Conservation (phyloP, 2,329 filamentous ascomycete genomes). For the Colletotrichum horii region DNA sequence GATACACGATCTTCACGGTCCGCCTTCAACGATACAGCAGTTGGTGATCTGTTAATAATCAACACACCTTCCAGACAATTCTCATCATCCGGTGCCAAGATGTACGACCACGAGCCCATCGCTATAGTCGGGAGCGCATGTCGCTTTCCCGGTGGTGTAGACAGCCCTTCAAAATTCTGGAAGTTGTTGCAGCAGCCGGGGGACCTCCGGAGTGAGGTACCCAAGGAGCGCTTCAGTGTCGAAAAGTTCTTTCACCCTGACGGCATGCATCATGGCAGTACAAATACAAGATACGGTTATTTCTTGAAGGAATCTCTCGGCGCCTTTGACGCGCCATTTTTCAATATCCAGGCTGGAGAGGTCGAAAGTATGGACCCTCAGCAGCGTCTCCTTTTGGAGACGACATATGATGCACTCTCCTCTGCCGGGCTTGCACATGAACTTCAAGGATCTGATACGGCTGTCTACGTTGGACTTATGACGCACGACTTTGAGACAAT, state of each 20-base stretch:
- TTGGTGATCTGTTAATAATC: background rate
- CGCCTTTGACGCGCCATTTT: constrained; percentile 32
- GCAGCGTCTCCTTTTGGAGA: constrained; percentile 36
- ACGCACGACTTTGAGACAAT: constrained; percentile 28
- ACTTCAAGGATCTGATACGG: background rate
- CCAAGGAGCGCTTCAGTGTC: background rate
- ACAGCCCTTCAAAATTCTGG: constrained; percentile 26
- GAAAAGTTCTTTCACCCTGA: background rate
- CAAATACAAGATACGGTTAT: constrained; percentile 25
- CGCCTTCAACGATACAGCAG: background rate
- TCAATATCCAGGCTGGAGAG: constrained; percentile 31
- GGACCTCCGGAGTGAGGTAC: background rate
- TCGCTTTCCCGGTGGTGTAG: constrained; percentile 25
- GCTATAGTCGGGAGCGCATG: constrained; percentile 27
- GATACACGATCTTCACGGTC: background rate
- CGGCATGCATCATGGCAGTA: constrained; percentile 14
- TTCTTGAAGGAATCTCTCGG: constrained; percentile 23
- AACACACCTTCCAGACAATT: background rate
- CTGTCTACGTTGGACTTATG: constrained; percentile 25
- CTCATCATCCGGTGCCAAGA: background rate
- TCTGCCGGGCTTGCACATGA: constrained; percentile 14
- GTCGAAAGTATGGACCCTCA: constrained; percentile 37
- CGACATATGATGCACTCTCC: constrained; percentile 37
- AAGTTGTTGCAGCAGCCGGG: constrained; percentile 17
- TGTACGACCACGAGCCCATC: constrained; percentile 23